Percentiles rank a stretch among this genome's conserved stretches.
Evolutionary conservation across 2,329 filamentous ascomycete genomes (phyloP).

Genomic region (Trichoderma sp.): DNA sequence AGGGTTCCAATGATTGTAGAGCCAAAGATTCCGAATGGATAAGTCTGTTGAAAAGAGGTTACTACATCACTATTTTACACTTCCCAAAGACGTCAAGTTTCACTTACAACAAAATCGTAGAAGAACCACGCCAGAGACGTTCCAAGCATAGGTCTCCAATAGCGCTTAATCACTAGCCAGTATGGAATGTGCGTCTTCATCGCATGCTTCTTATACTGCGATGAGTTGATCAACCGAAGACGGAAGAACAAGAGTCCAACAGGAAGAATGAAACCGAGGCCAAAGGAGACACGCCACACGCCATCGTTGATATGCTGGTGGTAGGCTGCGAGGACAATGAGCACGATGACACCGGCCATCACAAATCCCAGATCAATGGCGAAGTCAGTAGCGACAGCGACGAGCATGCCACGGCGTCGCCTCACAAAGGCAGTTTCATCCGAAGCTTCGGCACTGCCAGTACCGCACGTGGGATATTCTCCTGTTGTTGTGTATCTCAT

Average conservation of each 20-base stretch:
- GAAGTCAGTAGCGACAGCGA: slow-evolving; percentile 46
- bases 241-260: slow-evolving; percentile 57
- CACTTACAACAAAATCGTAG: slow-evolving; percentile 30
- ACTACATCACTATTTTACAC: background rate
- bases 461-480: slow-evolving; percentile 35
- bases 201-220: slow-evolving; percentile 36
- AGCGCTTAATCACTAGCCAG: slow-evolving; percentile 29
- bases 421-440: slow-evolving; percentile 32
- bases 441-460: slow-evolving; percentile 33
- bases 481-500: slow-evolving; percentile 19
- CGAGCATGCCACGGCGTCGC: slow-evolving; percentile 33
- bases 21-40: slow-evolving; percentile 30
- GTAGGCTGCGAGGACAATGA: slow-evolving; percentile 46
- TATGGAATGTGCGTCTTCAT: slow-evolving; percentile 32
- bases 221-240: slow-evolving; percentile 52
- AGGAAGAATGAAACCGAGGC: slow-evolving; percentile 25
- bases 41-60: slow-evolving; percentile 22
- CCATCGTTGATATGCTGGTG: slow-evolving; percentile 38
- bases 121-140: slow-evolving; percentile 56
- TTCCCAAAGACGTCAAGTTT: background rate
- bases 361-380: slow-evolving; percentile 39
- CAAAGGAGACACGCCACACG: slow-evolving; percentile 45
- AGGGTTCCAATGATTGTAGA: slow-evolving; percentile 27
- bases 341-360: slow-evolving; percentile 44
- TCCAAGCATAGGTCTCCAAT: slow-evolving; percentile 52